Percentiles rank a stretch among this genome's conserved stretches.
phyloP scores from a whole-genome alignment of 345 rosid genomes.

The Gossypium bickii region DNA sequence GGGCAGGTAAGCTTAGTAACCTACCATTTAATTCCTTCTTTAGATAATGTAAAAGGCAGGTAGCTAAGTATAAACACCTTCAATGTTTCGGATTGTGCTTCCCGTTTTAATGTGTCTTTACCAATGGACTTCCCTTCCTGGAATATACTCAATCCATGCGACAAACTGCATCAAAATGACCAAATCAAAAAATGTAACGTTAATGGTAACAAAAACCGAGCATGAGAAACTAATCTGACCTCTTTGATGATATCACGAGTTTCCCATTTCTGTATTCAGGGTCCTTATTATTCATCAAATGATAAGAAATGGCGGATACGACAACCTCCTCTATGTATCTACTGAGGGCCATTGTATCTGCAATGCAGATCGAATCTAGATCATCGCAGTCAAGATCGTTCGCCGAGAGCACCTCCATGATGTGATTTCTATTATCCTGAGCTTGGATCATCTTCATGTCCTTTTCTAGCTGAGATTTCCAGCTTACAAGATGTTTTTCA shows the following conservation, averaged over 20 bases:
- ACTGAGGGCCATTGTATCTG: slow-evolving; percentile 68
- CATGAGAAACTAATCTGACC: slow-evolving; percentile 32
- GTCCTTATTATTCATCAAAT: slow-evolving; percentile 76
- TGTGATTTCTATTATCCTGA: slow-evolving; percentile 86
- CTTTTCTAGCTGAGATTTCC: slow-evolving; percentile 89
- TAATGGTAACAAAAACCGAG: not conserved
- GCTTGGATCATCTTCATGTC: slow-evolving; percentile 93
- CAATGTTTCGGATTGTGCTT: slow-evolving; percentile 38
- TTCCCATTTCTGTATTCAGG: slow-evolving; percentile 83
- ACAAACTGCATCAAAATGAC: slow-evolving; percentile 47
- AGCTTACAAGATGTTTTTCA: slow-evolving; percentile 69
- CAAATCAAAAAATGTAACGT: slow-evolving; percentile 7
- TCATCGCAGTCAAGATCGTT: slow-evolving; percentile 92
- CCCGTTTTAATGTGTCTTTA: slow-evolving; percentile 45
- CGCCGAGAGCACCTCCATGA: slow-evolving; percentile 80
- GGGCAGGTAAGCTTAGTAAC: not conserved
- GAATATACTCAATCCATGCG: slow-evolving; percentile 81
- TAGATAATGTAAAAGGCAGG: not conserved
- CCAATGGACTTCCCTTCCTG: slow-evolving; percentile 56
- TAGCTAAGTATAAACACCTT: slow-evolving; percentile 24
- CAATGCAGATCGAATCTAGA: slow-evolving; percentile 60
- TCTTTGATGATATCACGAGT: slow-evolving; percentile 67
- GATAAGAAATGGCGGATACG: slow-evolving; percentile 80
- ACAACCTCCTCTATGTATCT: slow-evolving; percentile 87
- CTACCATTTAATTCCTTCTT: not conserved